phyloP scores from a whole-genome alignment of 2,329 filamentous ascomycete species.

The Xylariaceae sp. region DNA sequence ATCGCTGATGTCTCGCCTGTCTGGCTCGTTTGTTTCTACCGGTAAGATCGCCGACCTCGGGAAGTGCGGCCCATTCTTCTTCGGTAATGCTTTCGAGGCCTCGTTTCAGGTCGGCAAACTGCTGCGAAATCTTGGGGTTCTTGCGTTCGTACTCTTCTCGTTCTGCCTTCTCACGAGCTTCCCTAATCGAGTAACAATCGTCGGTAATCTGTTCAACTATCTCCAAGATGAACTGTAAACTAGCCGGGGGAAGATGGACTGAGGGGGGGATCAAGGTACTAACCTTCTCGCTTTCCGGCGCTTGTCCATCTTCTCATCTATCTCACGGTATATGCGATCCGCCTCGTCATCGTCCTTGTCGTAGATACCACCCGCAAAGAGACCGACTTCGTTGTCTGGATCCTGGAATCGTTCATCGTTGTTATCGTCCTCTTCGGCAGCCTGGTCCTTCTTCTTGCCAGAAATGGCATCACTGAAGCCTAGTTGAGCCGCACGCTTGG shows the following conservation, averaged over 20 bases:
- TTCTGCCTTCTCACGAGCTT: slow-evolving; percentile 88
- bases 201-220: slow-evolving; percentile 74
- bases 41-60: slow-evolving; percentile 93
- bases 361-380: slow-evolving; percentile 93
- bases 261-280: slow-evolving; percentile 40
- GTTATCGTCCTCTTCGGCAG: slow-evolving; percentile 68
- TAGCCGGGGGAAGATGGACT: slow-evolving; percentile 39
- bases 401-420: slow-evolving; percentile 85
- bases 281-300: slow-evolving; percentile 81
- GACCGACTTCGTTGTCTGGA: slow-evolving; percentile 91
- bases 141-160: slow-evolving; percentile 92
- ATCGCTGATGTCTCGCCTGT: slow-evolving; percentile 74
- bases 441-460: slow-evolving; percentile 65
- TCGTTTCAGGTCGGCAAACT: slow-evolving; percentile 94
- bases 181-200: slow-evolving; percentile 64
- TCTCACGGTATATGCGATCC: slow-evolving; percentile 88
- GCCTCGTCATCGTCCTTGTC: slow-evolving; percentile 98
- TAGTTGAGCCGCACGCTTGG: slow-evolving; percentile 83
- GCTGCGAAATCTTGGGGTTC: slow-evolving; percentile 96
- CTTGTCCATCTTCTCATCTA: slow-evolving; percentile 96
- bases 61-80: slow-evolving; percentile 93
- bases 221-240: slow-evolving; percentile 61
- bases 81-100: slow-evolving; percentile 83
- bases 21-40: slow-evolving; percentile 85
- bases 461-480: slow-evolving; percentile 54